A percentile compares a stretch with the other conserved stretches of the same genome.
Evolutionary conservation across 345 rosid genomes (phyloP).

Genomic region (Populus simonii): DNA sequence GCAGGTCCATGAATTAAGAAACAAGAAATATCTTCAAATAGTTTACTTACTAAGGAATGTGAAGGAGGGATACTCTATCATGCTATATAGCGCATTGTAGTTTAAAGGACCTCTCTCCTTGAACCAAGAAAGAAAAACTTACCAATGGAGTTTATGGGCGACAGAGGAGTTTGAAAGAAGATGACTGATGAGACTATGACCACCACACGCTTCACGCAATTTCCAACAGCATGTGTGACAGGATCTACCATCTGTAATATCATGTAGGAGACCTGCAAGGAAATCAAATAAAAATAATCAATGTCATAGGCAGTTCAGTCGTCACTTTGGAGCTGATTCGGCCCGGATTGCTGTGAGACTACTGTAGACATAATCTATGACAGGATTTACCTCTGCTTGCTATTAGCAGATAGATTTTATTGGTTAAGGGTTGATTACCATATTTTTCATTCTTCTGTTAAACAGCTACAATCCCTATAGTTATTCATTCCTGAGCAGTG

Average conservation of each 20-base stretch:
- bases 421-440: too few relatives aligned
- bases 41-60: too few relatives aligned
- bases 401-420: too few relatives aligned
- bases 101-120: too few relatives aligned
- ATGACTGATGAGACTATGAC: constrained; percentile 66
- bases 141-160: constrained; percentile 65
- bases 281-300: not conserved
- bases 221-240: constrained; percentile 82
- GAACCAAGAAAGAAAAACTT: not conserved
- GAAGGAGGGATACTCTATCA: too few relatives aligned
- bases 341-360: not conserved
- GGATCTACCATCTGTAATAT: constrained; percentile 80
- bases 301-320: too few relatives aligned
- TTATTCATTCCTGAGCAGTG: too few relatives aligned
- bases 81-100: too few relatives aligned
- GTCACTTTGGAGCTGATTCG: not conserved
- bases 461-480: too few relatives aligned
- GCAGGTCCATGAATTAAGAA: not conserved
- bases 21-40: not conserved
- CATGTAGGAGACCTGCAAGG: constrained; percentile 64
- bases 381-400: too few relatives aligned
- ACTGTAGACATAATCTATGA: too few relatives aligned
- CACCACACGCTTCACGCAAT: constrained; percentile 77
- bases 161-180: constrained; percentile 66
- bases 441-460: too few relatives aligned